phyloP scores from a whole-genome alignment of 257 asterid genomes.

The Lavandula angustifolia region DNA sequence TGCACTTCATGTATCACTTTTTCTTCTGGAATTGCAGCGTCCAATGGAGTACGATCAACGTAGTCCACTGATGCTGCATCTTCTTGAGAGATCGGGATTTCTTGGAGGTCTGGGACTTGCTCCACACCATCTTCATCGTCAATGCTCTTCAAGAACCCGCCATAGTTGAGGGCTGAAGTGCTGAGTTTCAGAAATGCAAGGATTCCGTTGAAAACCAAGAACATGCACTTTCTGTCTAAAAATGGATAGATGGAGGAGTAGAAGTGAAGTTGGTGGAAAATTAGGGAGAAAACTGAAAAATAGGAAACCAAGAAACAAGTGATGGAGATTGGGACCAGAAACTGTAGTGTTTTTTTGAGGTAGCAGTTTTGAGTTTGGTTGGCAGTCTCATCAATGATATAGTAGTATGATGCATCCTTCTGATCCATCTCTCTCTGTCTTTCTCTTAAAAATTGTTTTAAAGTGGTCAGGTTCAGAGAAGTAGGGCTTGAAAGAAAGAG shows the following conservation, averaged over 20 bases:
- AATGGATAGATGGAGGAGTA: slow-evolving; percentile 31
- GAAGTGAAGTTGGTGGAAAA: slow-evolving; percentile 27
- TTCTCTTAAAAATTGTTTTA: neutral
- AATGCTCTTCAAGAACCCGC: neutral
- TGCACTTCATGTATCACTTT: neutral
- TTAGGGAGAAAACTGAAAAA: slow-evolving; percentile 23
- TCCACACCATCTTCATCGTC: neutral
- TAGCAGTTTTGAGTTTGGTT: slow-evolving; percentile 22
- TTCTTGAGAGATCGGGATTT: slow-evolving; percentile 16
- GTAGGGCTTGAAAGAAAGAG: neutral
- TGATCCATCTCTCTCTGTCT: slow-evolving; percentile 38
- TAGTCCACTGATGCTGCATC: too few species aligned
- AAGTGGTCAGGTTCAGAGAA: slow-evolving; percentile 6
- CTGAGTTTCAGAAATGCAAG: slow-evolving; percentile 49
- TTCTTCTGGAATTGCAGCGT: slow-evolving; percentile 4
- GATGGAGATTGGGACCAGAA: slow-evolving; percentile 46
- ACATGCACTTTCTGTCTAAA: slow-evolving; percentile 62
- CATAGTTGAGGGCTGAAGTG: slow-evolving; percentile 20
- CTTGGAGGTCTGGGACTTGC: slow-evolving; percentile 8
- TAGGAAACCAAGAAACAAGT: slow-evolving; percentile 43
- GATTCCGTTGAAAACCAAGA: slow-evolving; percentile 61
- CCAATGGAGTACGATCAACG: neutral
- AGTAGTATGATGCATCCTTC: neutral
- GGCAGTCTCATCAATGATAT: slow-evolving; percentile 15
- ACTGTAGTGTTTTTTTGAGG: slow-evolving; percentile 38